These are phyloP conservation scores for Cyclotella baltica DNA, from an alignment of 108 stramenopile genomes.

Conservation along the genomic window DNA sequence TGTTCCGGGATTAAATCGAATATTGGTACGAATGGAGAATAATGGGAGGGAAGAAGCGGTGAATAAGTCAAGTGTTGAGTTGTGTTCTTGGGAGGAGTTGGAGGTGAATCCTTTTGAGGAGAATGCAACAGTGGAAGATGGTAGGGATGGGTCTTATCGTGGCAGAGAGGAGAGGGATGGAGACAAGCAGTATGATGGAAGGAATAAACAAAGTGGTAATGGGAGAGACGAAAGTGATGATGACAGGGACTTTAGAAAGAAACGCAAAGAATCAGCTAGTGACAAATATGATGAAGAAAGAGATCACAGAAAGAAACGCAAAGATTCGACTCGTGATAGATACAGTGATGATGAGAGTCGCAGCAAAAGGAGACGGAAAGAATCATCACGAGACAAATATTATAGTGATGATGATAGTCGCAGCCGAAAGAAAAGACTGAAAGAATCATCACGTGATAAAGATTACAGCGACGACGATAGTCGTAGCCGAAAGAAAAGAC, in stretches of 20 bases:
- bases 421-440: background rate
- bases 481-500: background rate
- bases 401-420: constrained; percentile 1
- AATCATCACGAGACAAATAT: background rate
- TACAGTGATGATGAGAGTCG: background rate
- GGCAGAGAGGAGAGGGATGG: background rate
- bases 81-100: constrained; percentile 71
- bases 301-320: background rate
- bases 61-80: constrained; percentile 59
- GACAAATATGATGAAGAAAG: background rate
- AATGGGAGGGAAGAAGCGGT: constrained; percentile 52
- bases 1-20: constrained; percentile 88
- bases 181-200: background rate
- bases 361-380: background rate
- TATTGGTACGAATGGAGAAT: constrained; percentile 76
- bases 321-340: background rate
- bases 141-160: background rate
- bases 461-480: constrained; percentile 12
- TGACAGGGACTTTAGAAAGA: constrained; percentile 1
- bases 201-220: background rate
- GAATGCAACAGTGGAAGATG: background rate
- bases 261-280: background rate
- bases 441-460: constrained; percentile 5
- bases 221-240: constrained; percentile 8
- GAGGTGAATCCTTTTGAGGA: constrained; percentile 67